Percentiles rank a stretch among this genome's conserved stretches.
These are phyloP conservation scores for Aureobasidium namibiae DNA, from an alignment of 2,329 filamentous ascomycete species.

Conservation along the genomic window DNA sequence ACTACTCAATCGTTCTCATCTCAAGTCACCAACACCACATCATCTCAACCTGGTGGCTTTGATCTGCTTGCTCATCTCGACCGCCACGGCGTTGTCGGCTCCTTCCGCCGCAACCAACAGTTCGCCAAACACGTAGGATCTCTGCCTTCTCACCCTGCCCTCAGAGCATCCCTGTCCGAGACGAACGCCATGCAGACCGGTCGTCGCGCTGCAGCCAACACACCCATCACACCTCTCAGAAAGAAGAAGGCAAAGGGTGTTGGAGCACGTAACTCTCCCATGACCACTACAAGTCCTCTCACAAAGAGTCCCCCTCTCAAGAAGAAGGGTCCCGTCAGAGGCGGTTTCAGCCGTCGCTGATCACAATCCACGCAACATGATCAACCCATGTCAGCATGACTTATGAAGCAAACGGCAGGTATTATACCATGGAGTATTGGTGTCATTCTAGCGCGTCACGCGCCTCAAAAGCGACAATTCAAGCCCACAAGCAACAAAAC, in stretches of 20 bases:
- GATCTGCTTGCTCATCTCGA: conserved; percentile 59
- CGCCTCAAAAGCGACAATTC: conserved; percentile 4
- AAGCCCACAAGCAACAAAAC: conserved; percentile 3
- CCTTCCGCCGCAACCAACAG: conserved; percentile 59
- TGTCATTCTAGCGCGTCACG: neutral
- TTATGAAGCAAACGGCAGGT: conserved; percentile 9
- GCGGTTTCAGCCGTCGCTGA: conserved; percentile 11
- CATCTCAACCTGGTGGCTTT: conserved; percentile 7
- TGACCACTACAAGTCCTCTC: conserved; percentile 10
- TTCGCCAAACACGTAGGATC: conserved; percentile 41
- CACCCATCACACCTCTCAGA: conserved; percentile 60
- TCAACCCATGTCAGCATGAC: conserved; percentile 7
- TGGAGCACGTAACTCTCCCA: conserved; percentile 11
- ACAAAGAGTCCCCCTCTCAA: conserved; percentile 8
- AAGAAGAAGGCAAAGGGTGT: conserved; percentile 29
- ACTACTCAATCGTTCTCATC: conserved; percentile 40
- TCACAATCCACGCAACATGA: neutral
- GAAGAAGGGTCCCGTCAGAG: conserved; percentile 7
- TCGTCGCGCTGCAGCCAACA: conserved; percentile 56
- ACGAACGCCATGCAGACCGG: conserved; percentile 56
- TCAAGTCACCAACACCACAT: conserved; percentile 38
- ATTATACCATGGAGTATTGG: conserved; percentile 6
- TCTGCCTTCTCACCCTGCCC: conserved; percentile 54
- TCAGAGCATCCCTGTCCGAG: conserved; percentile 54
- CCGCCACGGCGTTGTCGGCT: conserved; percentile 56